Base-by-base conservation (phyloP, 2,329 filamentous ascomycete genomes). In the Gaeumannomyces tritici region DNA sequence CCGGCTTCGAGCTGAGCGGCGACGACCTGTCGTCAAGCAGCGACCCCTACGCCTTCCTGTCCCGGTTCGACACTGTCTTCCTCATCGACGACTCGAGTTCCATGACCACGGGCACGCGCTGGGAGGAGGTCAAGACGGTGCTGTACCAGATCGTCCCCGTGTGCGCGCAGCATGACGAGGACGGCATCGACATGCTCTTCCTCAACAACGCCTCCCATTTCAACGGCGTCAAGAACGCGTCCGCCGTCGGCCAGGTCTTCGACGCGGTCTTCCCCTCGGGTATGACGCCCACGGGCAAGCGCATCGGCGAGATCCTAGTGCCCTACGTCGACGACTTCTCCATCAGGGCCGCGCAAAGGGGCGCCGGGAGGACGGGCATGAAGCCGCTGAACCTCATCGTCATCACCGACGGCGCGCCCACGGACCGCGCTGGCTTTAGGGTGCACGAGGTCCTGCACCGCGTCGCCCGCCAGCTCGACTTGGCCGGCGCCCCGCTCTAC, bases 121-220 rank as follows among this genome's bases (percentile, higher is more conserved):
- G 93, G 93, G 73, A 76, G 15, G 90, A 97, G 73, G 90, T 90
- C 0, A 76, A 81, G 29, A 77, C 82, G 11, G 90, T 89, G 1
- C 82, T 98, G 2, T 76, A 81, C 35, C 80, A 85, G 59, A 92
- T 98, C 69, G 83, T 91, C 0, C 91, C 91, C 0, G 89, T 96
- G 69, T 96, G 93, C 75, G 90, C 90, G 1, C 73, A 79, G 4
- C 87, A 90, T 73, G 93, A 98, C 72, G 76, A 79, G 0, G 90
- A 97, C 73, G 93, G 93, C 27, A 87, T 98, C 67, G 93, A 98
- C 71, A 79, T 98, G 66, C 92, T 90, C 80, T 98, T 98, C 74
- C 79, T 98, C 51, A 97, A 98, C 76, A 83, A 89, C 71, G 70
- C 72, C 76, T 76, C 79, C 0, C 84, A 83, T 4, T 93, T 90